Conservation (phyloP, 352 stramenopile genomes). For the Globisporangium cylindrosporum region DNA sequence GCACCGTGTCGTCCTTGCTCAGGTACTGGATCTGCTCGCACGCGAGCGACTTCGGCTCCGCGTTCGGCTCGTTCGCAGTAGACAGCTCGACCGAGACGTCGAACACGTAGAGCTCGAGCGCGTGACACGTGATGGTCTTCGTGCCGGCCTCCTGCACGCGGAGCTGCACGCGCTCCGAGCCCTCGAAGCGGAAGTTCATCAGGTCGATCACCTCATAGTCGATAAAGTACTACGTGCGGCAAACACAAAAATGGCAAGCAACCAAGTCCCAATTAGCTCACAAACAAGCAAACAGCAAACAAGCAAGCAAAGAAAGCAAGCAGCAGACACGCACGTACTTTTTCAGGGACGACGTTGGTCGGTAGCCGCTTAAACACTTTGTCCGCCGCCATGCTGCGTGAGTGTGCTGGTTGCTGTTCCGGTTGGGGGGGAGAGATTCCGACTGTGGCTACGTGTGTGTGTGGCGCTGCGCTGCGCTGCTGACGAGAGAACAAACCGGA, state of each 20-base stretch:
- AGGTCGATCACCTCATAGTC: slow-evolving; percentile 79
- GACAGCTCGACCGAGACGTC: slow-evolving; percentile 58
- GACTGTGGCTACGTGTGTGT: neutral
- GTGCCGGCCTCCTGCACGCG: slow-evolving; percentile 49
- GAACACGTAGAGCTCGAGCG: slow-evolving; percentile 91
- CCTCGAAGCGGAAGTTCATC: slow-evolving; percentile 78
- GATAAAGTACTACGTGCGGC: slow-evolving; percentile 52
- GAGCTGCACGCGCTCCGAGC: slow-evolving; percentile 52
- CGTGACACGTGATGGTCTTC: slow-evolving; percentile 89
- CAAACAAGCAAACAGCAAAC: neutral
- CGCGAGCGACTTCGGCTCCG: slow-evolving; percentile 24
- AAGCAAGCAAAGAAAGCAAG: neutral
- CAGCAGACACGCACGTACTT: slow-evolving; percentile 26
- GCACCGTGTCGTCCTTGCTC: slow-evolving; percentile 51
- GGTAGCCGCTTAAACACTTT: slow-evolving; percentile 52
- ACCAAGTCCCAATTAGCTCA: neutral
- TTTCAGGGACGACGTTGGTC: slow-evolving; percentile 49
- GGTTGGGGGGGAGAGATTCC: neutral
- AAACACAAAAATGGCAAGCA: neutral
- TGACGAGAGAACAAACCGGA: slow-evolving; percentile 1
- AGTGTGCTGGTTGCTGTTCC: neutral
- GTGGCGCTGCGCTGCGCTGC: neutral
- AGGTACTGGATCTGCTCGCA: slow-evolving; percentile 50
- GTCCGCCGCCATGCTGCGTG: slow-evolving; percentile 6
- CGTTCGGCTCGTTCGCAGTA: slow-evolving; percentile 17